Base-by-base conservation (phyloP, 148 eudicot genomes). In the Vaccinium macrocarpon region DNA sequence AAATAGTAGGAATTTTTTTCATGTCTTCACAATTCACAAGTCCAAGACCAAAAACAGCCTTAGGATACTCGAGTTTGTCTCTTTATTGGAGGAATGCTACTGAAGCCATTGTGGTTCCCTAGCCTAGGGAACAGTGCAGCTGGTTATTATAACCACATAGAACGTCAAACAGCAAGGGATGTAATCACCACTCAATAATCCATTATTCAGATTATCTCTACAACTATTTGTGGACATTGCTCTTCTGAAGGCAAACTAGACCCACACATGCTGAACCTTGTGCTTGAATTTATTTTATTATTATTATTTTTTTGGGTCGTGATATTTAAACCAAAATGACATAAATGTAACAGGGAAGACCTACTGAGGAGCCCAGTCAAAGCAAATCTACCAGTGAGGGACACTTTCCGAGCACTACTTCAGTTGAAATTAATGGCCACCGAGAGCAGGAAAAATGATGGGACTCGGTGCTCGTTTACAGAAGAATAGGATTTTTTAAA, bases 281-380 rank as follows among this genome's bases (percentile, higher is more conserved):
- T 82, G 84, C 84, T 49, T 42, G 8, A 21, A 9, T 13, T 59
- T 80, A 61, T 68, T 25, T 68, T 64, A n/a, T n/a, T n/a, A n/a
- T n/a, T n/a, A n/a, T n/a, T n/a, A n/a, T 25, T 68, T 25, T 15
- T 48, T 68, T 10, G 19, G 62, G 46, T 68, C 25, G 12, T 66
- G 29, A 82, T 52, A 55, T n/a, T n/a, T 27, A 13, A 75, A 42
- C 25, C 78, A 76, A 27, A 19, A 71, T 78, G 52, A 72, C 32
- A 32, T 51, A 53, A 79, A 85, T 76, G 57, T 59, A 35, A 79
- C 91, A 89, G 91, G 92, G 86, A 76, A 89, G 79, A 73, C 56
- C 57, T 46, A 53, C 70, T 84, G 90, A 83, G 76, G 89, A 84
- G 15, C 38, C 82, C 12, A 72, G 64, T 19, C 87, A 82, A 59